These are phyloP conservation scores for Trebouxia sp. DNA, from an alignment of 139 green algal species.

Conservation along the genomic window DNA sequence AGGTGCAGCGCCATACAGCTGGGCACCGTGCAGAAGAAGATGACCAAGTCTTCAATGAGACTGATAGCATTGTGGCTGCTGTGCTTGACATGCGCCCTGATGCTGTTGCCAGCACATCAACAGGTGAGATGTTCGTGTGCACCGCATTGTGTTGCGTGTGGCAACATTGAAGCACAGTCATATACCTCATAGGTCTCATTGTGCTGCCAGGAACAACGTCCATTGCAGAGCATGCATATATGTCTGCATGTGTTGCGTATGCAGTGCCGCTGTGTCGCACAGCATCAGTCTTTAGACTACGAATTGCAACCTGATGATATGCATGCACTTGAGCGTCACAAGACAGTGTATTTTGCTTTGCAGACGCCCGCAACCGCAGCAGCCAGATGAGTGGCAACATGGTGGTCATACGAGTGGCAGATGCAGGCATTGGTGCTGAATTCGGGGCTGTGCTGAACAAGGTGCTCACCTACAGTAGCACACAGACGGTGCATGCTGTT, in stretches of 20 bases:
- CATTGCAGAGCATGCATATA: no score
- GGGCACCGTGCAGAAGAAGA: background rate
- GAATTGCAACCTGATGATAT: background rate
- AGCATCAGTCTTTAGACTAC: no score
- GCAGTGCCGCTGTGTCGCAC: no score
- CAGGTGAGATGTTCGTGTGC: no score
- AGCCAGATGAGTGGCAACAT: background rate
- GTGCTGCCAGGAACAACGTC: no score
- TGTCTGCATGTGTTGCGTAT: background rate
- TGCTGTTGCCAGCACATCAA: background rate
- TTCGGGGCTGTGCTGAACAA: background rate
- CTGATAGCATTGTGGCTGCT: background rate
- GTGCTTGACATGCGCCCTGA: background rate
- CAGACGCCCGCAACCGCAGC: background rate
- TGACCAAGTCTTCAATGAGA: conserved; percentile 6
- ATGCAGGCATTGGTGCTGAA: background rate
- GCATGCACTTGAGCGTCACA: background rate
- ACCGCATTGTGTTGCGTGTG: background rate
- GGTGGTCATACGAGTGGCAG: conserved; percentile 2
- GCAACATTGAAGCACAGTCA: background rate
- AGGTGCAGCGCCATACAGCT: background rate
- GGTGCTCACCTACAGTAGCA: background rate
- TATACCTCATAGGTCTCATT: no score
- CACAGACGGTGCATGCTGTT: background rate
- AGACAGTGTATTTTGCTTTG: background rate